Evolutionary conservation across 202 grass and related monocot genomes (phyloP), one percentile per base, ranked within the genome.

Genomic region (Carex arenaria): DNA sequence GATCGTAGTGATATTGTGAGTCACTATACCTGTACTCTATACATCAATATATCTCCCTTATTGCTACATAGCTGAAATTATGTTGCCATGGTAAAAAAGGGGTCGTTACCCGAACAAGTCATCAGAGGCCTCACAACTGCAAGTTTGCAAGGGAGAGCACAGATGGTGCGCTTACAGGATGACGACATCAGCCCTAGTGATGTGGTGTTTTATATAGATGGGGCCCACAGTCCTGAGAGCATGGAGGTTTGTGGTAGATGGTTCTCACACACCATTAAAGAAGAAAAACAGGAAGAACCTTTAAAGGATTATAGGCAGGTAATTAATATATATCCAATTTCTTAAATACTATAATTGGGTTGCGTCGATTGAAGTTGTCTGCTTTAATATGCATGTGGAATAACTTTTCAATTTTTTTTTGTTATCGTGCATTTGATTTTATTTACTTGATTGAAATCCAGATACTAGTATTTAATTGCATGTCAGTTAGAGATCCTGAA

Each of bases 381-480:
- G 7, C 17, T 60, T 59, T 61, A 78, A 78, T 38, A 22, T 78
- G 9, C 30, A 61, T 13, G 74, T 32, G 17, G 9, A 60, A 64
- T 61, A 57, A 74, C 45, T 22, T 82, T 22, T 42, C 75, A 55
- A 73, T 69, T 7, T 53, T 72, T 78, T 56, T 70, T 45, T n/a
- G n/a, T n/a, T 67, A 43, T 63, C 73, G 83, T 64, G 61, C 43
- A 57, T 32, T 4, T 12, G 42, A 30, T 40, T 5, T 71, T 3
- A 84, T 86, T 10, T 87, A 14, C 22, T 67, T 85, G 64, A 54
- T 57, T 55, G 13, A 38, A 85, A 66, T 80, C 9, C 85, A 94
- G 96, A 94, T 99, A 83, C 93, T 99, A 85, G 49, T 99, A 69
- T 99, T 99, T 82, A 99, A 99, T 85, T 99, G 96, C 90, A 99